phyloP scores from a whole-genome alignment of 2,329 filamentous ascomycete genomes.

The Trichophyton simii region DNA sequence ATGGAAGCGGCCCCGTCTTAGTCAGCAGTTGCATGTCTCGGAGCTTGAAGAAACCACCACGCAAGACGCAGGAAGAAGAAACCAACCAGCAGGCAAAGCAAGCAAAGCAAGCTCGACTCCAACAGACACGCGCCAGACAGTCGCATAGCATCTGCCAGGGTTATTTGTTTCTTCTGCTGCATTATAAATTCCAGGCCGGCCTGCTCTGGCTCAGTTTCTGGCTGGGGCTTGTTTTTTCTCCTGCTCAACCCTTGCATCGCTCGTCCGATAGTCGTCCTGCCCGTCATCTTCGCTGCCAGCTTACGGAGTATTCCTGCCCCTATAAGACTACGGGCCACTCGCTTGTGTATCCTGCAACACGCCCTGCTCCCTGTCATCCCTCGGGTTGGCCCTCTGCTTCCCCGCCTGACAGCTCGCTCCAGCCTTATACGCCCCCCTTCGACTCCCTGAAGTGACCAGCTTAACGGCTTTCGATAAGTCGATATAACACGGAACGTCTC shows the following conservation, averaged over 20 bases:
- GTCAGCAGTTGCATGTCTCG: background rate
- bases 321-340: background rate
- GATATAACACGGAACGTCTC: background rate
- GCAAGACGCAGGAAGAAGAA: background rate
- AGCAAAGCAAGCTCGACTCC: background rate
- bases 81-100: background rate
- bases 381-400: background rate
- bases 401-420: background rate
- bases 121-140: background rate
- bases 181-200: background rate
- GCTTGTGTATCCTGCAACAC: background rate
- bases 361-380: background rate
- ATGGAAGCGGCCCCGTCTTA: background rate
- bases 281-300: background rate
- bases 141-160: background rate
- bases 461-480: background rate
- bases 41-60: background rate
- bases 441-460: background rate
- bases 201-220: background rate
- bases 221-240: no score
- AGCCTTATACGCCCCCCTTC: background rate
- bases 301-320: background rate
- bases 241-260: background rate
- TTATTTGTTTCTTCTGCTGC: background rate
- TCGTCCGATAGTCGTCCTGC: background rate